Base-by-base conservation (phyloP, 768 basidiomycete species). In the Leccinum boreale region DNA sequence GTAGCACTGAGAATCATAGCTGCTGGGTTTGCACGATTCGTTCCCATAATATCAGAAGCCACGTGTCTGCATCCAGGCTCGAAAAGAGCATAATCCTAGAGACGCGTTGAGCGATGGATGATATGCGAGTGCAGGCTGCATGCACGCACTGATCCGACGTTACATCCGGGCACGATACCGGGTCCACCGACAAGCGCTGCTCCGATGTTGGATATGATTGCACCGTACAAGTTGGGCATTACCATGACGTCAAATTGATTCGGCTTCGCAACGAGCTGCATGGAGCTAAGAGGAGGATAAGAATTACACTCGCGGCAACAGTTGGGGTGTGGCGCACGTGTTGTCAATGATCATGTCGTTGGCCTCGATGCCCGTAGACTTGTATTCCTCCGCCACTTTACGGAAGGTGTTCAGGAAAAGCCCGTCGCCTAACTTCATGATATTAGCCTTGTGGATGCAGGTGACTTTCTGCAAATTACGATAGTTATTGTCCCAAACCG, bases 271-370 rank as follows among this genome's bases (percentile, higher is more conserved):
- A 99, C 97, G 63, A 99, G 87, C 76, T 99, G 97, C 97, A 99
- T 99, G 49, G 96, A 94, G 52, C 91, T 93, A 65, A n/a, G 59
- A 55, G 6, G 11, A 58, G 50, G 24, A 39, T 59, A 29, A 58
- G 55, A 35, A 26, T 3, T 46, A 21, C 11, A 53, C 36, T 23
- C 42, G 50, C 17, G 15, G 12, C 51, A 8, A 52, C 28, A 50
- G 36, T 17, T 24, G 11, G 15, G 28, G 52, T 29, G 53, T 28
- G 14, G 69, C 84, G 57, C 68, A 94, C 90, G 95, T 96, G 80
- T 98, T 98, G 76, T 98, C 95, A 58, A 98, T 93, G 58, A 99
- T 99, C 97, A 99, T 98, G 75, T 96, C 92, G 69, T 98, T 96
- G 71, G 81, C 92, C 64, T 85, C 84, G 69, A 99, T 95, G 46